These are phyloP conservation scores for Neonectria neomacrospora DNA, from an alignment of 2,329 filamentous ascomycete species.

Conservation along the genomic window DNA sequence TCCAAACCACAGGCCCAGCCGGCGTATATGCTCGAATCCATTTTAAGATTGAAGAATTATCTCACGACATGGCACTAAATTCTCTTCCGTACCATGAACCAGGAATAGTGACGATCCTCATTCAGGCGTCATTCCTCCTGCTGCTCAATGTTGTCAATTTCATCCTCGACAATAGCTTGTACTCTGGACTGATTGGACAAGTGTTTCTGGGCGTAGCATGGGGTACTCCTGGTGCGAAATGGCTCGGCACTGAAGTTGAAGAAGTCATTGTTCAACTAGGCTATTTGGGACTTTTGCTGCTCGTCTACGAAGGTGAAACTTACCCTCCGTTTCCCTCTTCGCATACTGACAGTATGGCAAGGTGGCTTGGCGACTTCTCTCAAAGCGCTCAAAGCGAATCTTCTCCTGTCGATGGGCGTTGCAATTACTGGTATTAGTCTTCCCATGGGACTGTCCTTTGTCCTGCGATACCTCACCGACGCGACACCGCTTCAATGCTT, in stretches of 20 bases:
- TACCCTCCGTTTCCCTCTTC: rapidly evolving
- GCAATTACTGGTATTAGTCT: conserved; percentile 72
- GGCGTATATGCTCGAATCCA: too few species aligned
- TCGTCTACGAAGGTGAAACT: conserved; percentile 73
- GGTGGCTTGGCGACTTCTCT: conserved; percentile 62
- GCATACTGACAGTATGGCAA: conserved; percentile 33
- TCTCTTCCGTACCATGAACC: conserved; percentile 70
- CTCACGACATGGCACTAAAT: not conserved
- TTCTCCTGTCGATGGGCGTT: conserved; percentile 68
- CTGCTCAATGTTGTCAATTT: conserved; percentile 69
- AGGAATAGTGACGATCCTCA: conserved; percentile 66
- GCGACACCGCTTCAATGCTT: conserved; percentile 72
- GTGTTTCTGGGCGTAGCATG: conserved; percentile 76
- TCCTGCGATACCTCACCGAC: conserved; percentile 60
- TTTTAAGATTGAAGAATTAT: too few species aligned
- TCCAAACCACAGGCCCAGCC: not conserved
- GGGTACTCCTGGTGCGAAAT: conserved; percentile 73
- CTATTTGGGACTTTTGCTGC: conserved; percentile 76
- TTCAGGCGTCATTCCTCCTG: conserved; percentile 70
- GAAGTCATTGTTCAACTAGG: conserved; percentile 71
- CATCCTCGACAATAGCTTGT: conserved; percentile 68
- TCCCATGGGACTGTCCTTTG: conserved; percentile 75
- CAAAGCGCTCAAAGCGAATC: conserved; percentile 64
- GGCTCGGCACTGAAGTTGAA: conserved; percentile 65
- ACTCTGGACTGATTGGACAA: conserved; percentile 78